These are phyloP conservation scores for Lanmaoa pseudosensibilis DNA, from an alignment of 768 basidiomycete species.

Conservation along the genomic window DNA sequence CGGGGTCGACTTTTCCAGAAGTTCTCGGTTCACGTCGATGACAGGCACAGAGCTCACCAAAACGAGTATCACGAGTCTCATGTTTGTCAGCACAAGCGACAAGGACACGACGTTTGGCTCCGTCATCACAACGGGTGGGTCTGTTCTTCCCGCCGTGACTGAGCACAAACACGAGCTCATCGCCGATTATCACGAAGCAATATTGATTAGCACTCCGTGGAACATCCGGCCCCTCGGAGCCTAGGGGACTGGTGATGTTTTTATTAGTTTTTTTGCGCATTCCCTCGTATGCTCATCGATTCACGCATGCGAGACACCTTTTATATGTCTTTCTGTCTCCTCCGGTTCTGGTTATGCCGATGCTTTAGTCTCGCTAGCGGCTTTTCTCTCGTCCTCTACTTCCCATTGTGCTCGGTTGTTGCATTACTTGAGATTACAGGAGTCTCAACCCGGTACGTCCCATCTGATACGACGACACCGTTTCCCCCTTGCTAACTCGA, in stretches of 20 bases:
- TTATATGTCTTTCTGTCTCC: background rate
- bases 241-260: too few relatives aligned
- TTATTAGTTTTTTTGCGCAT: background rate
- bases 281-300: background rate
- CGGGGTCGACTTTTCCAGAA: constrained; percentile 22
- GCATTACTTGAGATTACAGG: background rate
- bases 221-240: too few relatives aligned
- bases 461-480: too few relatives aligned
- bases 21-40: too few relatives aligned
- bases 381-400: background rate
- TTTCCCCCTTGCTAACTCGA: too few relatives aligned
- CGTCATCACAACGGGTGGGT: background rate
- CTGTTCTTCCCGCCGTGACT: background rate
- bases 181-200: background rate
- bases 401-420: too few relatives aligned
- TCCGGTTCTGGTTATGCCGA: background rate
- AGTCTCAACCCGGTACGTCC: background rate
- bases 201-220: background rate
- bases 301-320: too few relatives aligned
- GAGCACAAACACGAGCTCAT: background rate
- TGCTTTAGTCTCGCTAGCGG: too few relatives aligned
- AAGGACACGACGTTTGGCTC: constrained; percentile 6
- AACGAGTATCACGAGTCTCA: constrained; percentile 10
- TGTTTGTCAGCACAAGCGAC: too few relatives aligned
- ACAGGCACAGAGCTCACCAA: background rate